Evolutionary conservation across 1,284 basidiomycete species (phyloP), one percentile per base, ranked within the genome.

Genomic region (Puccinia polysora): DNA sequence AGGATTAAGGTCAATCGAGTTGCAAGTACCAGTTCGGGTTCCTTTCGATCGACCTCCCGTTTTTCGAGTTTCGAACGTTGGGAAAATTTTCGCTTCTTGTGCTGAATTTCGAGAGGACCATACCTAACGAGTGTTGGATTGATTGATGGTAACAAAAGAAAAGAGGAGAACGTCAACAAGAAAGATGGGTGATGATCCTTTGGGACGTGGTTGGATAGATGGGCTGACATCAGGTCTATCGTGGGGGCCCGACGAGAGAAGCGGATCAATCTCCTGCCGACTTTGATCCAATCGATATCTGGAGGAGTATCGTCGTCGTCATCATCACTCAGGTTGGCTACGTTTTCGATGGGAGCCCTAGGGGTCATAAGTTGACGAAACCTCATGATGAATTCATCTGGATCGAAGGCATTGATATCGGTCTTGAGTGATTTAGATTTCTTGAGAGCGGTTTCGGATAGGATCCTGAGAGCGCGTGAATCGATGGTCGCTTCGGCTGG

Each of bases 391-490:
- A 90, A 91, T 73, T 92, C 90, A 74, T 91, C 89, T 38, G 88
- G 82, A 77, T 93, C 91, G 77, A 93, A 92, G 18, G 86, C 86
- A 59, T 88, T 87, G 0, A 85, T 85, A 67, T 89, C 89, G 0
- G 89, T 86, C 79, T 89, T 90, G 85, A 92, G 86, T n/a, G 87
- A 86, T 45, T 89, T 87, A 14, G 90, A 90, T 79, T 91, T 90
- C 76, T 87, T 85, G 1, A 88, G 74, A 3, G 75, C 76, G 20
- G 76, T 74, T 50, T 78, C 76, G 32, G 76, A 74, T 0, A 74
- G 74, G 43, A 75, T 62, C 38, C 76, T 74, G 38, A 79, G 73
- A 47, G 76, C 75, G 30, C 71, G 65, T 1, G 78, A 76, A 71
- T 79, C 78, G 50, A 79, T 76, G n/a, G 77, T 64, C 23, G 78